Conservation (phyloP, 2,329 filamentous ascomycete genomes). For the Periglandula ipomoeae region DNA sequence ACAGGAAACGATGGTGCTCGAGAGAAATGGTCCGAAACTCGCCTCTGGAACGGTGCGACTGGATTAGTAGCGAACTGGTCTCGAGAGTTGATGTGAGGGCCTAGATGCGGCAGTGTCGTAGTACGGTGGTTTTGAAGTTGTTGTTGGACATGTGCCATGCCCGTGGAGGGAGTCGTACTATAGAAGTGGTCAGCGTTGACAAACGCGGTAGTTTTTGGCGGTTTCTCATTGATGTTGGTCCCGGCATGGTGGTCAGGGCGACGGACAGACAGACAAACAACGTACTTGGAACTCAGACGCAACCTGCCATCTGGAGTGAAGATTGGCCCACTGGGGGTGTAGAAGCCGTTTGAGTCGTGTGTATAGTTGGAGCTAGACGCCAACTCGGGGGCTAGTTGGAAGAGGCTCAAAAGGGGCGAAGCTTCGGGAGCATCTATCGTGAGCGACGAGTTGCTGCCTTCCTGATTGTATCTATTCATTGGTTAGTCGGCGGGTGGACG, state of each 20-base stretch:
- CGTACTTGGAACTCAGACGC: slow-evolving; percentile 47
- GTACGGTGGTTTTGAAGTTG: slow-evolving; percentile 34
- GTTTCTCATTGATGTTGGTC: slow-evolving; percentile 1
- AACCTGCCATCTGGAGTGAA: slow-evolving; percentile 43
- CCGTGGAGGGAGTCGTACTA: slow-evolving; percentile 41
- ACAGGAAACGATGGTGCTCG: slow-evolving; percentile 43
- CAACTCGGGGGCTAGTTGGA: slow-evolving; percentile 36
- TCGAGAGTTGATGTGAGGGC: slow-evolving; percentile 38
- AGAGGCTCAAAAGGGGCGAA: slow-evolving; percentile 41
- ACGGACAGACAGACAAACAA: slow-evolving; percentile 18
- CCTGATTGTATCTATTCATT: slow-evolving; percentile 43
- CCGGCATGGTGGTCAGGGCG: background rate
- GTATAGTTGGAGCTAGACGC: slow-evolving; percentile 38
- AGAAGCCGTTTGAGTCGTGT: slow-evolving; percentile 40
- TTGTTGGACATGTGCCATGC: slow-evolving; percentile 43
- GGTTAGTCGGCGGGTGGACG: slow-evolving; percentile 8
- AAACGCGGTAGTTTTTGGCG: background rate
- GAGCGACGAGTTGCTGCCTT: slow-evolving; percentile 41
- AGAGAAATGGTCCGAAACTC: slow-evolving; percentile 37
- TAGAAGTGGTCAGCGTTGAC: slow-evolving; percentile 11
- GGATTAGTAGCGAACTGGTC: slow-evolving; percentile 41
- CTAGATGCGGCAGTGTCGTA: slow-evolving; percentile 42
- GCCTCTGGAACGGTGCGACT: slow-evolving; percentile 39
- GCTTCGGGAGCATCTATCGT: slow-evolving; percentile 45
- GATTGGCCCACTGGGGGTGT: slow-evolving; percentile 34